Evolutionary conservation across 805 yeast genomes (phyloP), one percentile per base, ranked within the genome.

Genomic region (Yamadazyma paraphyllophila): DNA sequence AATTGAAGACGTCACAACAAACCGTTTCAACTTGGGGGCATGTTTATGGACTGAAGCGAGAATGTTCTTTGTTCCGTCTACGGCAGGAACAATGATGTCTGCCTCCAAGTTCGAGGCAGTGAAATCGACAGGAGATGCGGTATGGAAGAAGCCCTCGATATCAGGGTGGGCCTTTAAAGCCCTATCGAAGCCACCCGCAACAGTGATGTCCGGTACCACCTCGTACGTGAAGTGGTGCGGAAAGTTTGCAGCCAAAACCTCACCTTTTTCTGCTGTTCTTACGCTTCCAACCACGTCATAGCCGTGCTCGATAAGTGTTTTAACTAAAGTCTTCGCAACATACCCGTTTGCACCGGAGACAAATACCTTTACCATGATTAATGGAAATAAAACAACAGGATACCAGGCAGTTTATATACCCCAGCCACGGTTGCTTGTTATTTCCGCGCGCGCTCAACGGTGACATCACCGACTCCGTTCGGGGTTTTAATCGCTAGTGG

Each of bases 281-380:
- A 73, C 82, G 3, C 82, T 66, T 26, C 82, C 83, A 41, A 80
- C 63, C 6, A 80, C 83, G 6, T 57, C 56, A 50, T 78, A 77
- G 9, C 64, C 66, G 13, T 65, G 59, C 2, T 57, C 54, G 25
- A 80, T 50, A 41, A 79, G 67, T n/a, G 54, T 54, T 36, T 66
- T 63, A 36, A 78, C 64, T 14, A 77, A 61, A 52, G 78, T 79
- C 51, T 68, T 74, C 26, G 83, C 83, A 46, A 80, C 70, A 56
- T 66, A 79, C n/a, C 84, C 31, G 7, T 29, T 29, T 4, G 31
- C 31, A 4, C 13, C 31, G 31, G 31, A 29, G 13, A 79, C 71
- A 36, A 75, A 68, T 26, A 76, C 76, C 12, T 14, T 32, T 10
- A 14, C 10, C 36, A 32, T 35, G 24, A 20, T 3, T 20, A 20